phyloP scores from a whole-genome alignment of 1,284 basidiomycete species.

The Coniferiporia weirii region DNA sequence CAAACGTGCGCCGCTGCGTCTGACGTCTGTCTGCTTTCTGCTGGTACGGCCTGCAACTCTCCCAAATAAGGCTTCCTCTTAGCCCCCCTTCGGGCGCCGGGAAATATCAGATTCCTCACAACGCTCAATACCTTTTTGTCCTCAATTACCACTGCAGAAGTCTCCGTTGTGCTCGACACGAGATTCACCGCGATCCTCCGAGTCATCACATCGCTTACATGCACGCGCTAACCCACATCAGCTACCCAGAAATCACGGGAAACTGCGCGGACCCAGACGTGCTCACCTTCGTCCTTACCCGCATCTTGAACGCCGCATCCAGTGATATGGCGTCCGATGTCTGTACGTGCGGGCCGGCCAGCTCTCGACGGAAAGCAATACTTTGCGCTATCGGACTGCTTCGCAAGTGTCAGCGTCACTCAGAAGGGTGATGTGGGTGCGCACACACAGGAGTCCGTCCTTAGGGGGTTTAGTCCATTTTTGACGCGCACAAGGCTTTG shows the following conservation, averaged over 20 bases:
- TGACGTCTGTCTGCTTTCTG: too few species aligned
- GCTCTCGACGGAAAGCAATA: constrained; percentile 37
- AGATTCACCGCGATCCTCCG: constrained; percentile 33
- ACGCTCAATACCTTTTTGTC: constrained; percentile 33
- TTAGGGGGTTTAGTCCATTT: constrained; percentile 32
- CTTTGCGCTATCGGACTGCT: constrained; percentile 34
- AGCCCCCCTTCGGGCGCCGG: constrained; percentile 43
- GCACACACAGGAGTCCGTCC: constrained; percentile 34
- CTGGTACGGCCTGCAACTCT: too few species aligned
- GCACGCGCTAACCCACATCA: constrained; percentile 32
- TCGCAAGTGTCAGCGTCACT: constrained; percentile 44
- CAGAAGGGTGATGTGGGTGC: constrained; percentile 40
- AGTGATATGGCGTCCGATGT: constrained; percentile 24
- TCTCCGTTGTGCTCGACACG: constrained; percentile 39
- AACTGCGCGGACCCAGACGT: constrained; percentile 32
- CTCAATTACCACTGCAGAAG: constrained; percentile 33
- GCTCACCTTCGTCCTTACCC: constrained; percentile 35
- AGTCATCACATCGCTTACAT: constrained; percentile 28
- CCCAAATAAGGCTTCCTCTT: constrained; percentile 46
- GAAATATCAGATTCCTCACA: constrained; percentile 39
- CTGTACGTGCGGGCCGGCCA: constrained; percentile 36
- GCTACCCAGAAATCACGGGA: constrained; percentile 37
- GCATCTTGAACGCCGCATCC: background rate
- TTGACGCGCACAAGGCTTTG: constrained; percentile 23
- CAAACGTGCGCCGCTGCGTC: too few species aligned